Percentiles rank a stretch among this genome's conserved stretches.
Evolutionary conservation across 352 stramenopile genomes (phyloP).

Genomic region (Phytopythium aichiense): DNA sequence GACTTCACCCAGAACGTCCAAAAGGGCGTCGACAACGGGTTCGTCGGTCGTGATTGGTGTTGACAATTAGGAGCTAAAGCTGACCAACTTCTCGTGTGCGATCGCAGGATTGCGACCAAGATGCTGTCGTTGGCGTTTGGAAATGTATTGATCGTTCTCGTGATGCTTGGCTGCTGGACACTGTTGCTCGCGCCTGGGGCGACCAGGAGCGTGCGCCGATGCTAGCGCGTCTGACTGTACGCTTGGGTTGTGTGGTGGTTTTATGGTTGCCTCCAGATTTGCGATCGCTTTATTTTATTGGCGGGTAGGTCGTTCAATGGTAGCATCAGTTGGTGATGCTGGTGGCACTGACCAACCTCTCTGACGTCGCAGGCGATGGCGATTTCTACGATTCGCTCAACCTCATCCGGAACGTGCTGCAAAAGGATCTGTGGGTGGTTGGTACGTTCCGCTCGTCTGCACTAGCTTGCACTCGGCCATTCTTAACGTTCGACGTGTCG

Average conservation of each 20-base stretch:
- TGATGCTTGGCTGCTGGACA: not conserved
- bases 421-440: slow-evolving; percentile 84
- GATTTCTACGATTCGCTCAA: slow-evolving; percentile 87
- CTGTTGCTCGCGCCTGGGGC: slow-evolving; percentile 1
- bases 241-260: slow-evolving; percentile 9
- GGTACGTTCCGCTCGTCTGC: slow-evolving; percentile 33
- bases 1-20: slow-evolving; percentile 76
- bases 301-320: slow-evolving; percentile 33
- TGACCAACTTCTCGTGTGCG: not conserved
- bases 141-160: slow-evolving; percentile 36
- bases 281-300: slow-evolving; percentile 79
- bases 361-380: slow-evolving; percentile 50
- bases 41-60: not conserved
- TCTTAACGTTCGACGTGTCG: not conserved
- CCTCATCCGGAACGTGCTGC: slow-evolving; percentile 72
- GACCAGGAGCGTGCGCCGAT: not conserved
- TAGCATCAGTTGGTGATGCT: not conserved
- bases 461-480: not conserved
- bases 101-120: slow-evolving; percentile 75
- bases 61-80: not conserved
- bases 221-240: slow-evolving; percentile 4
- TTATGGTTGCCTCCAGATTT: slow-evolving; percentile 35
- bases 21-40: slow-evolving; percentile 88
- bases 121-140: slow-evolving; percentile 84
- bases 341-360: not conserved